Conservation (phyloP, 2,329 filamentous ascomycete species). For the Curvularia sp. region DNA sequence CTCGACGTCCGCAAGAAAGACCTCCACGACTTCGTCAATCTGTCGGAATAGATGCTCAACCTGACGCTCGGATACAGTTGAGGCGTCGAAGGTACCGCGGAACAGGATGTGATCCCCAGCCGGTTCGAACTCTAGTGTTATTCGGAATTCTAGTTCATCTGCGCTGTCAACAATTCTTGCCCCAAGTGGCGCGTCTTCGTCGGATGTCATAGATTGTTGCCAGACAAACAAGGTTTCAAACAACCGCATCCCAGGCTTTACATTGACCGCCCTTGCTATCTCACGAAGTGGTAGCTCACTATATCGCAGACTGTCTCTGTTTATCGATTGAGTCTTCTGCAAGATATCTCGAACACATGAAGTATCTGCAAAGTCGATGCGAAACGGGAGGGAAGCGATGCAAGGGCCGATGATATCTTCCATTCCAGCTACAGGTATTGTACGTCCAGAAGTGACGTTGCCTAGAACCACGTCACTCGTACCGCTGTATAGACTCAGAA, state of each 20-base stretch:
- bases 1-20: slow-evolving; percentile 52
- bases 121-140: slow-evolving; percentile 80
- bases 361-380: slow-evolving; percentile 64
- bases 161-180: slow-evolving; percentile 66
- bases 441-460: slow-evolving; percentile 81
- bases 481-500: slow-evolving; percentile 71
- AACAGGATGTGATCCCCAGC: slow-evolving; percentile 53
- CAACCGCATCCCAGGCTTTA: slow-evolving; percentile 63
- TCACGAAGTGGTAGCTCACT: slow-evolving; percentile 69
- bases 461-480: slow-evolving; percentile 74
- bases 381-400: slow-evolving; percentile 75
- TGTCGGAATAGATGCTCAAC: slow-evolving; percentile 66
- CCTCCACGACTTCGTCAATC: slow-evolving; percentile 61
- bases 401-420: slow-evolving; percentile 82
- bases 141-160: slow-evolving; percentile 77
- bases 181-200: slow-evolving; percentile 36
- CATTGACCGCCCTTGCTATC: slow-evolving; percentile 67
- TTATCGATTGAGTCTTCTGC: slow-evolving; percentile 67
- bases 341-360: slow-evolving; percentile 67
- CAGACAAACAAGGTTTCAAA: slow-evolving; percentile 86
- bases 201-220: slow-evolving; percentile 70
- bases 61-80: slow-evolving; percentile 63
- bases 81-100: slow-evolving; percentile 63
- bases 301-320: slow-evolving; percentile 70
- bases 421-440: slow-evolving; percentile 71